Evolutionary conservation across 176 grass and related monocot genomes (phyloP).

Genomic region (Chrysopogon serrulatus): DNA sequence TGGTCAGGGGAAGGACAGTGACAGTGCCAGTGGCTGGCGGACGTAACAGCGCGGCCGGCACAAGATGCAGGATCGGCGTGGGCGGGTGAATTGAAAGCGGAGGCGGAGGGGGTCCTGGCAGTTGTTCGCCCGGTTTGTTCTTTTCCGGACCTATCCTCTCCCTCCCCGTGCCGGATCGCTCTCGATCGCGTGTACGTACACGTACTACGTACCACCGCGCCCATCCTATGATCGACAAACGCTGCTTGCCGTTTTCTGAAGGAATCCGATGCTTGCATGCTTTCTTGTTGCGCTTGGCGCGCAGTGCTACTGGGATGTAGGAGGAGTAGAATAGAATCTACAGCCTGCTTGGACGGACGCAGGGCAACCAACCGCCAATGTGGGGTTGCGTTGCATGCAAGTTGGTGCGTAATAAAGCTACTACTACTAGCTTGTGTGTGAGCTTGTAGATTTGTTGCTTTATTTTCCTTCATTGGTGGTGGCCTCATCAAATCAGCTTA

Average conservation of each 20-base stretch:
- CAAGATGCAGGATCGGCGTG: constrained; percentile 16
- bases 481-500: neutral
- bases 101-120: neutral
- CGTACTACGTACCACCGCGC: neutral
- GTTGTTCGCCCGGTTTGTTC: constrained; percentile 12
- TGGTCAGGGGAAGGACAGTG: neutral
- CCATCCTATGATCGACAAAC: neutral
- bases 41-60: neutral
- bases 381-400: neutral
- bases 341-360: neutral
- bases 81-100: constrained; percentile 1
- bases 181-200: neutral
- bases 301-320: neutral
- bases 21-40: neutral
- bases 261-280: constrained; percentile 36
- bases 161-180: neutral
- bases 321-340: neutral
- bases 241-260: neutral
- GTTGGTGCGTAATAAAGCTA: too few species aligned
- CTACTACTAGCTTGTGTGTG: neutral
- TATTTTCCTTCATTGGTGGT: neutral
- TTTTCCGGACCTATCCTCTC: neutral
- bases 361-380: neutral
- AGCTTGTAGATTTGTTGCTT: neutral
- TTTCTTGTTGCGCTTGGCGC: neutral